Conservation (phyloP, 2,329 filamentous ascomycete species). For the Tolypocladium ovalisporum region DNA sequence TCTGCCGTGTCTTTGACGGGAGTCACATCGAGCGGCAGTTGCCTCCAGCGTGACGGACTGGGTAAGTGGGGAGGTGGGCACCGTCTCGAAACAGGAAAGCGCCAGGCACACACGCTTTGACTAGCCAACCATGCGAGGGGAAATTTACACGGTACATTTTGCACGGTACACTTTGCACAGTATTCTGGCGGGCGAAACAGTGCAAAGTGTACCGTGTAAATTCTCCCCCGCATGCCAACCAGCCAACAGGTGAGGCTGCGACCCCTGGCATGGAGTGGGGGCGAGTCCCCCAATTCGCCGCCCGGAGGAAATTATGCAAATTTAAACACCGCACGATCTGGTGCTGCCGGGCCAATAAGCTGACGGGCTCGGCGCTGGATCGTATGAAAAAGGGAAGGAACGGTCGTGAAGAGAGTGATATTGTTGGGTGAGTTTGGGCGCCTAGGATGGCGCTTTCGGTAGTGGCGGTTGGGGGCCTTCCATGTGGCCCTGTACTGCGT, state of each 20-base stretch:
- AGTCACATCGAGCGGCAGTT: neutral
- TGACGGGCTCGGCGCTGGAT: neutral
- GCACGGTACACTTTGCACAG: too few species aligned
- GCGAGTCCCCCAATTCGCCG: slow-evolving; percentile 5
- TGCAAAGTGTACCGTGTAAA: too few species aligned
- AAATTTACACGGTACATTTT: too few species aligned
- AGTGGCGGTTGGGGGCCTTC: neutral
- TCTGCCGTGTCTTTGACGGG: neutral
- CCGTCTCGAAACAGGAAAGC: slow-evolving; percentile 4
- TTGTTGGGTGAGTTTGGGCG: neutral
- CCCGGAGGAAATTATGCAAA: slow-evolving; percentile 17
- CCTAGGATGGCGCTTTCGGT: neutral
- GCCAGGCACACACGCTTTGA: slow-evolving; percentile 5
- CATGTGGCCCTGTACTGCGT: neutral
- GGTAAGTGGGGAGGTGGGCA: neutral
- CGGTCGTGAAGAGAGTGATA: neutral
- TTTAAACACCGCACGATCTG: slow-evolving; percentile 7
- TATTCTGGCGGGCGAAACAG: too few species aligned
- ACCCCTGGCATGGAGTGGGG: neutral
- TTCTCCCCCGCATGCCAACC: too few species aligned
- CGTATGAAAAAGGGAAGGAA: neutral
- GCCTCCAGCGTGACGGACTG: neutral
- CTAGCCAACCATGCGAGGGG: too few species aligned
- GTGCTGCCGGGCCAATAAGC: neutral
- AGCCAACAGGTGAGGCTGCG: neutral